Evolutionary conservation across 176 grass and related monocot species (phyloP).

Genomic region (Paspalum vaginatum): DNA sequence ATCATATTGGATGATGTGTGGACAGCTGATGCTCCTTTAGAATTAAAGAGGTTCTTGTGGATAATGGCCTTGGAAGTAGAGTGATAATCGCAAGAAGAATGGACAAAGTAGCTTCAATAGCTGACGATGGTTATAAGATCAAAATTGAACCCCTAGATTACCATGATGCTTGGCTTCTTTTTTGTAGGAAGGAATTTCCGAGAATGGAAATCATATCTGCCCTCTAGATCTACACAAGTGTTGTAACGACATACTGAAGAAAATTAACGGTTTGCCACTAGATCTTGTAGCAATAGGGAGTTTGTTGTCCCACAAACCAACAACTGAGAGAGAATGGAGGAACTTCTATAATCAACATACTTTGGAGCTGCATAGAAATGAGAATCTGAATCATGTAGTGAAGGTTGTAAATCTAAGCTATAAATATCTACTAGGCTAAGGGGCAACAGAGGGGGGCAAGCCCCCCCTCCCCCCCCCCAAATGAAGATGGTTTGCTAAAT

Average conservation of each 20-base stretch:
- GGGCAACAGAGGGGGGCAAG: too few relatives aligned
- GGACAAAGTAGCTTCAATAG: conserved; percentile 23
- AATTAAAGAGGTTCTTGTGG: not conserved
- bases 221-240: not conserved
- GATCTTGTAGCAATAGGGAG: conserved; percentile 49
- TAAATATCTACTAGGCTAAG: conserved; percentile 25
- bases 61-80: conserved; percentile 18
- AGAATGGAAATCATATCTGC: conserved; percentile 20
- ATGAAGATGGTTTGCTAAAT: too few relatives aligned
- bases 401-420: conserved; percentile 54
- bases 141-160: not conserved
- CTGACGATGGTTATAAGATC: conserved; percentile 21
- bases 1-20: conserved; percentile 48
- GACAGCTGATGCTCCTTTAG: not conserved
- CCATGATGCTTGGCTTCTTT: conserved; percentile 23
- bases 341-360: conserved; percentile 26
- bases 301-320: not conserved
- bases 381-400: conserved; percentile 10
- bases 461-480: too few relatives aligned
- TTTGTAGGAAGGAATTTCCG: conserved; percentile 43
- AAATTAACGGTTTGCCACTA: conserved; percentile 41
- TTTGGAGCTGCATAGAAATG: conserved; percentile 41
- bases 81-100: conserved; percentile 3
- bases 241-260: conserved; percentile 18
- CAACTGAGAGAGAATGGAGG: conserved; percentile 36